Base-by-base conservation (phyloP, 495 filamentous ascomycete genomes). In the Neurospora sp. region DNA sequence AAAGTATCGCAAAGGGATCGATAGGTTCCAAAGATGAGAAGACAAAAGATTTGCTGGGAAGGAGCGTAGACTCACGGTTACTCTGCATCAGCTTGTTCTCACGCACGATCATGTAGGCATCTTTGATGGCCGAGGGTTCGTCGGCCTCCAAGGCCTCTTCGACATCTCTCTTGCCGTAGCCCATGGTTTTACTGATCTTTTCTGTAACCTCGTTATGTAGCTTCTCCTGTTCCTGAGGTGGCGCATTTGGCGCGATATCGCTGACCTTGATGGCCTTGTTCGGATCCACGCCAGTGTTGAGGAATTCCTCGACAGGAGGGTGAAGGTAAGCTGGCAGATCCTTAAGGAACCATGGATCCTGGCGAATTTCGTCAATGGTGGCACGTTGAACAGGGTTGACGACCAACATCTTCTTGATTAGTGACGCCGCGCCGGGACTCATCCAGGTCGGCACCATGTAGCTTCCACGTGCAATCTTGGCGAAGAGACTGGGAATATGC, bases 51-150 rank as follows among this genome's bases (percentile, higher is more conserved):
- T 40, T 69, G n/a, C 4, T 70, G 68, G 68, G 41, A 39, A 27
- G 53, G 38, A 72, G 39, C 45, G 8, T 68, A 73, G 70, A 88
- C 90, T 88, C 82, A 97, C 94, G 94, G 81, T 93, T 97, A 40
- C 89, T 91, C 78, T 93, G 92, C 96, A 98, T 98, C 78, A 99
- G 88, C 80, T 97, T 94, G 81, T 99, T 98, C 83, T 99, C 96
- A 69, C 94, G 89, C 40, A 98, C 93, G 77, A 99, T 98, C 82
- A 97, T 90, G 81, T 98, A 99, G 16, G 96, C 96, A 85, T 99
- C 96, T 80, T 99, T 99, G 83, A 99, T 97, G 16, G 96, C 94
- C 73, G 93, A 97, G 44, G 96, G 95, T 78, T 99, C 96, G 68
- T 97, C 89, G 71, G 92, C 92, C 74, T 91, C 90, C 70, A 99